These are phyloP conservation scores for Porcisia hertigi DNA, from an alignment of 208 protist genomes.

Conservation along the genomic window DNA sequence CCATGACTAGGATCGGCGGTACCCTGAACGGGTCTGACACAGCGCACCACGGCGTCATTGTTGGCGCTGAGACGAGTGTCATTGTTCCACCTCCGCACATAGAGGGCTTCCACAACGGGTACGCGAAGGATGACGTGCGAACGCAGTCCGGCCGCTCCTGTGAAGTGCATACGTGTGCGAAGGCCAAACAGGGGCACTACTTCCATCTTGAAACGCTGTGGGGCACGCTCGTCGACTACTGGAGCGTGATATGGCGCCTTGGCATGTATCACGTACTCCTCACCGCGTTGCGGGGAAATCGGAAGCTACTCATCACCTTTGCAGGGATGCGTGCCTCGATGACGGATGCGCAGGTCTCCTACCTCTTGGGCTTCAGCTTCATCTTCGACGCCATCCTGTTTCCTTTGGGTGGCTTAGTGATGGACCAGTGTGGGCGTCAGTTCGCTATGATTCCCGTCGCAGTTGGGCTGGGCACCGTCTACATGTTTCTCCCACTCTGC, in stretches of 20 bases:
- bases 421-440: constrained; percentile 63
- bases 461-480: constrained; percentile 54
- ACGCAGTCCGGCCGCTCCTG: background rate
- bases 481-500: constrained; percentile 53
- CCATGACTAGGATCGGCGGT: background rate
- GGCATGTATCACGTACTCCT: constrained; percentile 76
- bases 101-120: background rate
- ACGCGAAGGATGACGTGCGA: background rate
- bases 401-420: constrained; percentile 75
- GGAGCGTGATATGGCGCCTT: constrained; percentile 71
- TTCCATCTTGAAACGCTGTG: constrained; percentile 38
- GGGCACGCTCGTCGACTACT: constrained; percentile 54
- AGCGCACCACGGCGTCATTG: constrained; percentile 4
- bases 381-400: constrained; percentile 77
- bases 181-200: constrained; percentile 23
- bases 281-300: constrained; percentile 67
- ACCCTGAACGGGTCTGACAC: background rate
- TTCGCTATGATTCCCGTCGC: constrained; percentile 62
- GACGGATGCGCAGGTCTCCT: constrained; percentile 67
- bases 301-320: constrained; percentile 82
- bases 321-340: constrained; percentile 62
- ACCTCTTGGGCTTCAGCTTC: constrained; percentile 74
- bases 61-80: constrained; percentile 17
- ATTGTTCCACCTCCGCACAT: background rate
- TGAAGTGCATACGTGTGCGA: constrained; percentile 12